These are phyloP conservation scores for Pyrenophora graminea DNA, from an alignment of 2,329 filamentous ascomycete species.

Conservation along the genomic window DNA sequence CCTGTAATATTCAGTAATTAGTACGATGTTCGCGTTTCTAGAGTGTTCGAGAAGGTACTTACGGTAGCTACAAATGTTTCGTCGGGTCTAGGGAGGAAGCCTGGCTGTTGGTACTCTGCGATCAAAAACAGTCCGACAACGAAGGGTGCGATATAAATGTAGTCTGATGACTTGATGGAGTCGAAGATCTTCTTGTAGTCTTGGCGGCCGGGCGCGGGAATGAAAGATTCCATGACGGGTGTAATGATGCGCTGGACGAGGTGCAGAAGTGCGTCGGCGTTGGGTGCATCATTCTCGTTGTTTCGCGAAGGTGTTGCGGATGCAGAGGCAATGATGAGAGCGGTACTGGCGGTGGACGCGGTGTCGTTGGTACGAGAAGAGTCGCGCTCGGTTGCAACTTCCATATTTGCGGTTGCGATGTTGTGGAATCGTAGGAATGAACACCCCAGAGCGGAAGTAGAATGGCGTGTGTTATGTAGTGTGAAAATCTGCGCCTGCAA, in stretches of 20 bases:
- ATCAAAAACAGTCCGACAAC: background rate
- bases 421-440: too few species aligned
- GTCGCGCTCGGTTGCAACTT: too few species aligned
- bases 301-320: too few species aligned
- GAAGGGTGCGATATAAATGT: background rate
- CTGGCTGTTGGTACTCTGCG: constrained; percentile 12
- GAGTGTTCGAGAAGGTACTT: background rate
- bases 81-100: constrained; percentile 1
- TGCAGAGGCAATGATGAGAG: too few species aligned
- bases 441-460: too few species aligned
- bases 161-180: background rate
- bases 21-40: background rate
- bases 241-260: background rate
- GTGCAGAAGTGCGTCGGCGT: too few species aligned
- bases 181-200: background rate
- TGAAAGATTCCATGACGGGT: background rate
- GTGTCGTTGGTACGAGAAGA: too few species aligned
- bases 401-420: too few species aligned
- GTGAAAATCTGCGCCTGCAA: too few species aligned
- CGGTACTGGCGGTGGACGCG: too few species aligned
- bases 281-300: too few species aligned
- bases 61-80: background rate
- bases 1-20: background rate
- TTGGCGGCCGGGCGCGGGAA: constrained; percentile 3
- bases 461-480: too few species aligned